These are phyloP conservation scores for Ulota crispa DNA, from an alignment of 225 moss, liverwort and hornwort species.

Conservation along the genomic window DNA sequence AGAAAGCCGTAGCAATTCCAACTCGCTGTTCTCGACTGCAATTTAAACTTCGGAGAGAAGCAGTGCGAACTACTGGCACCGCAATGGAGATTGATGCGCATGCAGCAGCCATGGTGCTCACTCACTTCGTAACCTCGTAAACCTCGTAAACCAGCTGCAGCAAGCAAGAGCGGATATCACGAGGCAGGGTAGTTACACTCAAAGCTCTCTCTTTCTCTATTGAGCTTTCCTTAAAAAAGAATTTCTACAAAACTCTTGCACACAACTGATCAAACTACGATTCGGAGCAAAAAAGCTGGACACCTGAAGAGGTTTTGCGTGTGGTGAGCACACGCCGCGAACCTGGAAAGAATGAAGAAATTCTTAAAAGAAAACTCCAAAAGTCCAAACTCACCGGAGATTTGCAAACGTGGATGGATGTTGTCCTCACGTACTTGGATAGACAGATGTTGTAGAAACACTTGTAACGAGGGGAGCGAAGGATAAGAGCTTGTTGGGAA, in stretches of 20 bases:
- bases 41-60: neutral
- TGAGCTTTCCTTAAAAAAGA: neutral
- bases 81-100: slow-evolving; percentile 29
- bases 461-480: neutral
- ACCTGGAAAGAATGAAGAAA: neutral
- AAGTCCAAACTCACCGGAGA: neutral
- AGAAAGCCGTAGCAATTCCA: neutral
- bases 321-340: neutral
- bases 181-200: neutral
- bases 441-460: neutral
- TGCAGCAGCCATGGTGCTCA: slow-evolving; percentile 29
- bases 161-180: neutral
- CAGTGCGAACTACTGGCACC: slow-evolving; percentile 20
- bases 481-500: slow-evolving; percentile 19
- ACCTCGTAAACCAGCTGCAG: neutral
- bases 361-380: neutral
- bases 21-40: slow-evolving; percentile 12
- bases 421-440: neutral
- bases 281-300: no score
- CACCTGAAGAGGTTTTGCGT: neutral
- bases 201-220: neutral
- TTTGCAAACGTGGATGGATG: neutral
- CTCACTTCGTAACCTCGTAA: no score
- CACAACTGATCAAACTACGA: neutral
- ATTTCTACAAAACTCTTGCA: neutral